Evolutionary conservation across 108 stramenopile genomes (phyloP), one percentile per base, ranked within the genome.

Genomic region (Cyclotella kingstonii): DNA sequence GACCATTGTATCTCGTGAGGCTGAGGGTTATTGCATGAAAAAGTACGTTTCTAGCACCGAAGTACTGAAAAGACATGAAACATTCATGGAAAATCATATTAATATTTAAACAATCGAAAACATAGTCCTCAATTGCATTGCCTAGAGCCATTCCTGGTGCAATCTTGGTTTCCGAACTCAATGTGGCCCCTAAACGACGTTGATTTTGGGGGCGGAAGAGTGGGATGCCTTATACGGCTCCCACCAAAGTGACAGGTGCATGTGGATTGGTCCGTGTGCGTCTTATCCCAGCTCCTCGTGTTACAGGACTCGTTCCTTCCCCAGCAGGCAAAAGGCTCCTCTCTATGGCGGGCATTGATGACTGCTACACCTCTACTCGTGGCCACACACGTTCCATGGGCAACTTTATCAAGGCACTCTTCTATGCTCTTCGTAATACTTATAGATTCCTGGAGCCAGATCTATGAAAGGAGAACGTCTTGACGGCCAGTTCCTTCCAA

Each of bases 381-480:
- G 98, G 99, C 51, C 98, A 99, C 95, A 94, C 99, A 62, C 97
- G 99, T 77, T 99, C 99, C 81, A 97, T 95, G 85, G 98, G 98
- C 68, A 99, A 99, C 96, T 98, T 94, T 81, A 96, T 98, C 87
- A 98, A 96, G 96, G 99, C 98, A 25, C 85, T 98, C 59, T 99
- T 94, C 90, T 91, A 87, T 60, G 98, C 99, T 53, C 86, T 99
- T 11, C 78, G 85, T 26, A 93, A 92, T 82, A 97, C 98, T 45
- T 99, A 98, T 83, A 94, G 95, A 59, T 99, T 93, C 93, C 78
- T 99, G 56, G 86, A 84, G 69, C 99, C 99, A 19, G 99, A 99
- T 63, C 89, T 99, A 68, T 99, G 99, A 98, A 86, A 83, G 83
- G 96, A 96, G 63, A 98, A 91, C 53, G 71, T 77, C 22, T 68